Base-by-base conservation (phyloP, 352 stramenopile species). In the Pythium aristosporum region DNA sequence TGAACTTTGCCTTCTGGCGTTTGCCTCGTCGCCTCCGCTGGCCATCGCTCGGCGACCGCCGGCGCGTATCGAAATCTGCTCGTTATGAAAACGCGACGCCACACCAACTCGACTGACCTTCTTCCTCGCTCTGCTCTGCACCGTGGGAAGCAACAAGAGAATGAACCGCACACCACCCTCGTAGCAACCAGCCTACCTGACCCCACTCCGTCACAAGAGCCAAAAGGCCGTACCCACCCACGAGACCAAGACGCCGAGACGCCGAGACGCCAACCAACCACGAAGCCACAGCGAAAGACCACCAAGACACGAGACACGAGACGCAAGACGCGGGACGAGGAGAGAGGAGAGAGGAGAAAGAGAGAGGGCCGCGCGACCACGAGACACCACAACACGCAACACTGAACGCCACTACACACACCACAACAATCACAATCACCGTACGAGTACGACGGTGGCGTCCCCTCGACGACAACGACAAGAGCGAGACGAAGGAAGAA, bases 81-180 rank as follows among this genome's bases (percentile, higher is more conserved):
- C 34, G 34, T 39, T 5, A 9, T 9, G 34, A 49, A 6, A 28
- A 28, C n/a, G 15, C 44, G 44, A 50, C 12, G 11, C 47, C 47
- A 39, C 47, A n/a, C 23, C 23, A 53, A 37, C 47, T 53, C 25
- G 47, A 53, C 47, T 39, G 47, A 53, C 39, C 25, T 36, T 28
- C 15, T 32, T n/a, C 34, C 46, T 52, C 46, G 46, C 46, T 32
- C 37, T n/a, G n/a, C n/a, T 11, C n/a, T 39, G 47, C 47, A 13
- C 47, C 47, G 25, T 39, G 23, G 2, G 12, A 23, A 39, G 10
- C 11, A 7, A 18, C 47, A 39, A 53, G 47, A 53, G 15, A 53
- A 23, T 20, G 13, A 53, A 25, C 25, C 25, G 25, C 23, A 49
- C 20, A 30, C 43, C 43, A 49, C 1, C 23, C 21, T 11, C 25